These are phyloP conservation scores for Fagopyrum tataricum DNA, from an alignment of 148 eudicot genomes.

Conservation along the genomic window DNA sequence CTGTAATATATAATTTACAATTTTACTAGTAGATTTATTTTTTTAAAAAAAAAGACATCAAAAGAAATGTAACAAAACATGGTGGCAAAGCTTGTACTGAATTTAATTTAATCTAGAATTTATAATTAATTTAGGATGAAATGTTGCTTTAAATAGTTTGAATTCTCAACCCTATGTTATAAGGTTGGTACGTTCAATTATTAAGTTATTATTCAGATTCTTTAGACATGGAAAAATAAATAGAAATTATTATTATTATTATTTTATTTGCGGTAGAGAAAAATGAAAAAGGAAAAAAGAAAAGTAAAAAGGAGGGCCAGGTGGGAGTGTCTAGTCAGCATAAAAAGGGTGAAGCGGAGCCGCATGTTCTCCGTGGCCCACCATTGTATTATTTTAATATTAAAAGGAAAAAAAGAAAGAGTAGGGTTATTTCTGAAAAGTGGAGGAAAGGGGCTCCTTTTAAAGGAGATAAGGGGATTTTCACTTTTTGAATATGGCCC, in stretches of 20 bases:
- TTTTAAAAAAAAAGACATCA: too few species aligned
- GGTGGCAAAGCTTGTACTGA: too few species aligned
- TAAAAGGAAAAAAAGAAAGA: neutral
- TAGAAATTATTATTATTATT: neutral
- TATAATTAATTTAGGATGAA: neutral
- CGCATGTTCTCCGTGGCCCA: conserved; percentile 9
- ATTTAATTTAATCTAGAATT: too few species aligned
- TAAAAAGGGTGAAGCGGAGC: conserved; percentile 8
- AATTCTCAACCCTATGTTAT: neutral
- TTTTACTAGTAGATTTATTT: too few species aligned
- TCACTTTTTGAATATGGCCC: neutral
- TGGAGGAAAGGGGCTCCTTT: conserved; percentile 1
- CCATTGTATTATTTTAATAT: neutral
- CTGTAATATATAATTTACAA: too few species aligned
- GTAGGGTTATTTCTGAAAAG: conserved; percentile 3
- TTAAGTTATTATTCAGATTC: neutral
- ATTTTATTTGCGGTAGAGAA: neutral
- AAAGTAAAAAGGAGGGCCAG: conserved; percentile 2
- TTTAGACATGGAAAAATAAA: neutral
- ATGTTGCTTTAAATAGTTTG: neutral
- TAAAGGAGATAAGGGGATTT: conserved; percentile 3
- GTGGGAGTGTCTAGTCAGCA: conserved; percentile 13
- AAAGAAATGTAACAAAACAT: too few species aligned
- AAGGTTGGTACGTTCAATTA: conserved; percentile 5
- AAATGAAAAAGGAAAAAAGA: neutral